Base-by-base conservation (phyloP, 208 protist genomes). In the Tritrichomonas musculus region DNA sequence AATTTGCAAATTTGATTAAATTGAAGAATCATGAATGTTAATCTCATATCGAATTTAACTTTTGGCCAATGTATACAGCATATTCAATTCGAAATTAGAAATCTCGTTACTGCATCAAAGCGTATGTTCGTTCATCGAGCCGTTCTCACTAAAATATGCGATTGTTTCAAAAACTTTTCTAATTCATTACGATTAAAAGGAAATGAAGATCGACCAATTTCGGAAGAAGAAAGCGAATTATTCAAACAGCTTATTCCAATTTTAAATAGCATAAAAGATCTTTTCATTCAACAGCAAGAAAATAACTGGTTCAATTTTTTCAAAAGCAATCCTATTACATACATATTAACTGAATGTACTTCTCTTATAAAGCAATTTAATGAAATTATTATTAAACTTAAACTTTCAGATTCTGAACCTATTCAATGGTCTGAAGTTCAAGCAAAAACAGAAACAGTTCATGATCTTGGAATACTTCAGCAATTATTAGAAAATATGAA, bases 51-150 rank as follows among this genome's bases (percentile, higher is more conserved):
- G 1, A 57, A 41, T 8, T 33, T 88, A 39, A 57, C 77, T 44
- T 88, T 88, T n/a, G 77, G 77, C 11, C 41, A 88, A 88, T 88
- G 77, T 41, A 49, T 88, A 33, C 44, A 88, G 47, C 77, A 88
- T 47, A 36, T 88, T 17, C 77, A 88, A 39, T 88, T 57, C 47
- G 77, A 88, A 57, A 88, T 88, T 13, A 53, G 47, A 50, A 88
- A 88, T 39, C 17, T 88, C 0, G 17, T 33, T 4, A 88, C 33
- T 53, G 9, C 47, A 39, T 60, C 77, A n/a, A 88, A 88, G 27
- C 25, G 57, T 11, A 49, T 47, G 0, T 33, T 25, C 8, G 77
- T 47, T 20, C 41, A 88, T 36, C 25, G 77, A 39, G 47, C 47
- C 39, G 27, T 53, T 47, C n/a, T 88, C 1, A 88, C 41, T 57